These are phyloP conservation scores for Wallemia ichthyophaga DNA, from an alignment of 1,284 basidiomycete species.

Conservation along the genomic window DNA sequence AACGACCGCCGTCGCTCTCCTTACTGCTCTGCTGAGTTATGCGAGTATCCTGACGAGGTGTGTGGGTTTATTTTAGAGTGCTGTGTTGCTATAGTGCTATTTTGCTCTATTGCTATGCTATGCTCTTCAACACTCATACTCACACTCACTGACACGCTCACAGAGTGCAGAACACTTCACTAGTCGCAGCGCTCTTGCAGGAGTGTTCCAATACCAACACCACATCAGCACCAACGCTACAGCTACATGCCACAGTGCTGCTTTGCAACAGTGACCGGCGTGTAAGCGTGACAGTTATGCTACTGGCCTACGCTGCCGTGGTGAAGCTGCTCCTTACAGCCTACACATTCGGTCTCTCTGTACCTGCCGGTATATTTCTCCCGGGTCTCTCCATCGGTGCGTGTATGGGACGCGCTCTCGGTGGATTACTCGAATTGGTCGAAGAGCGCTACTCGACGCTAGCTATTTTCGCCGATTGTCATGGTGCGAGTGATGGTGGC, in stretches of 20 bases:
- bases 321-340: slow-evolving; percentile 32
- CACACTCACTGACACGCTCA: too few relatives aligned
- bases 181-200: slow-evolving; percentile 38
- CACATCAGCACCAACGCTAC: slow-evolving; percentile 10
- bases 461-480: slow-evolving; percentile 32
- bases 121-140: too few relatives aligned
- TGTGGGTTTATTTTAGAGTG: too few relatives aligned
- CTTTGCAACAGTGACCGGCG: slow-evolving; percentile 24
- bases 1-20: slow-evolving; percentile 28
- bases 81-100: too few relatives aligned
- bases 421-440: slow-evolving; percentile 48
- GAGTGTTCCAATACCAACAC: slow-evolving; percentile 20
- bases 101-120: too few relatives aligned
- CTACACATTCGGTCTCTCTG: slow-evolving; percentile 42
- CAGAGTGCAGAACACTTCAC: slow-evolving; percentile 30
- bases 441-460: slow-evolving; percentile 34
- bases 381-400: slow-evolving; percentile 42
- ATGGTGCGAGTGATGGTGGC: slow-evolving; percentile 34
- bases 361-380: slow-evolving; percentile 41
- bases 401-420: slow-evolving; percentile 66
- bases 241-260: background rate
- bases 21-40: slow-evolving; percentile 36
- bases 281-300: slow-evolving; percentile 33
- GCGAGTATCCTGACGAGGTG: slow-evolving; percentile 10
- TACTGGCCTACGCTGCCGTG: slow-evolving; percentile 28